Percentiles rank a stretch among this genome's conserved stretches.
phyloP scores from a whole-genome alignment of 83 land plant species.

The Isoetes engelmannii region DNA sequence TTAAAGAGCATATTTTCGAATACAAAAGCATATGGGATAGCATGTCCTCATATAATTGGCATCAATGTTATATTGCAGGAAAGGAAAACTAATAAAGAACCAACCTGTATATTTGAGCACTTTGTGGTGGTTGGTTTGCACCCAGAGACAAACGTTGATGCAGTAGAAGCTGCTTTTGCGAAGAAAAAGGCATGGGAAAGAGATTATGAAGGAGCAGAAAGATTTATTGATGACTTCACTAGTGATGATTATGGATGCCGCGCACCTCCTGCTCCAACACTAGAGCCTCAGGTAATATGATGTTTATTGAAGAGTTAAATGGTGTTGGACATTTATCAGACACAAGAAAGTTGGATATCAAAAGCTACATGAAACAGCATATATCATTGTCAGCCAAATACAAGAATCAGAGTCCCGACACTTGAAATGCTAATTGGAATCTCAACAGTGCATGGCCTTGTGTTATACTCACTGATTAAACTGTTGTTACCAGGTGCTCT shows the following conservation, averaged over 20 bases:
- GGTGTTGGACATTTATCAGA: neutral
- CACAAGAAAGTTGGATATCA: neutral
- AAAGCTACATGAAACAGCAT: neutral
- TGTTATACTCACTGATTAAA: neutral
- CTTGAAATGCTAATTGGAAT: neutral
- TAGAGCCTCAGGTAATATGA: constrained; percentile 74
- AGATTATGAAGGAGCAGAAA: constrained; percentile 49
- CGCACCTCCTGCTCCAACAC: constrained; percentile 50
- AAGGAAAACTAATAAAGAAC: constrained; percentile 28
- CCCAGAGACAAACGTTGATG: constrained; percentile 69
- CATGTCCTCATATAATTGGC: neutral
- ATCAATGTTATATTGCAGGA: constrained; percentile 11
- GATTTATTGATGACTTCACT: constrained; percentile 34
- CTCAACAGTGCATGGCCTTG: neutral
- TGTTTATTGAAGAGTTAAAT: neutral
- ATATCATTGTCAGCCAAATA: neutral
- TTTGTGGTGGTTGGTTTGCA: constrained; percentile 83
- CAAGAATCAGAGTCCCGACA: neutral
- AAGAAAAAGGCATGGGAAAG: constrained; percentile 79
- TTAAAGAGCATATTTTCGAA: neutral
- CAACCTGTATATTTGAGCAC: constrained; percentile 47
- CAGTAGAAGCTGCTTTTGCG: constrained; percentile 70
- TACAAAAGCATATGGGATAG: neutral
- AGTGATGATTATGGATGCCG: constrained; percentile 27
- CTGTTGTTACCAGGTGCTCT: constrained; percentile 58